phyloP scores from a whole-genome alignment of 176 grass and related monocot genomes.

The Ensete ventricosum region DNA sequence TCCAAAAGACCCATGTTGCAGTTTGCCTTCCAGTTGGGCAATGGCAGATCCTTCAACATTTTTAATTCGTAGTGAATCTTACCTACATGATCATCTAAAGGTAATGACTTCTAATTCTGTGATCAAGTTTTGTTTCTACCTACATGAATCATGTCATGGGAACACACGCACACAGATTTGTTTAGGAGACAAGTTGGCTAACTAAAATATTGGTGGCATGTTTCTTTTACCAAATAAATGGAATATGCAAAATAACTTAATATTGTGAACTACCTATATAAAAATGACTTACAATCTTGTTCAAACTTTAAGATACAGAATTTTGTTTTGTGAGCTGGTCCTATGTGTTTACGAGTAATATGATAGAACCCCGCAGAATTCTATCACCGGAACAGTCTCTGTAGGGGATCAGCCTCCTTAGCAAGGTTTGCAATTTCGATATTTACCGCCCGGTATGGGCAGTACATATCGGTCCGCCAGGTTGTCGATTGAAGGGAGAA shows the following conservation, averaged over 20 bases:
- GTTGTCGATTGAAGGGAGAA: no score
- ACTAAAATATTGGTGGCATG: no score
- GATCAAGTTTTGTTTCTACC: neutral
- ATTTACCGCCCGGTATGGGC: no score
- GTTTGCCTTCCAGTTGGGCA: conserved; percentile 60
- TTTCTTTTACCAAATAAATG: neutral
- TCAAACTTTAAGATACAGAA: neutral
- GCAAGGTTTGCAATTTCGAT: no score
- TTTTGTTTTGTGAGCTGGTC: neutral
- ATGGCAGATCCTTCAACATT: conserved; percentile 92
- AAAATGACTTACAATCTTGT: neutral
- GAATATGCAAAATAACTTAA: neutral
- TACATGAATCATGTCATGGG: neutral
- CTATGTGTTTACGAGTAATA: neutral
- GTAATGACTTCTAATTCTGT: conserved; percentile 20
- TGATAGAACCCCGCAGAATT: no score
- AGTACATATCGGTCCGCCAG: no score
- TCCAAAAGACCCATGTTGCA: conserved; percentile 62
- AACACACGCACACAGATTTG: neutral
- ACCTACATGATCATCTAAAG: conserved; percentile 81
- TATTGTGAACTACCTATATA: neutral
- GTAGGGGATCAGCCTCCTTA: no score
- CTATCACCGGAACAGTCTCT: no score
- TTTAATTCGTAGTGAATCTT: conserved; percentile 85
- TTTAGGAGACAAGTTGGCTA: neutral